Percentiles rank a stretch among this genome's conserved stretches.
Conservation (phyloP, 805 yeast species). For the Saccharomycopsis sp. region DNA sequence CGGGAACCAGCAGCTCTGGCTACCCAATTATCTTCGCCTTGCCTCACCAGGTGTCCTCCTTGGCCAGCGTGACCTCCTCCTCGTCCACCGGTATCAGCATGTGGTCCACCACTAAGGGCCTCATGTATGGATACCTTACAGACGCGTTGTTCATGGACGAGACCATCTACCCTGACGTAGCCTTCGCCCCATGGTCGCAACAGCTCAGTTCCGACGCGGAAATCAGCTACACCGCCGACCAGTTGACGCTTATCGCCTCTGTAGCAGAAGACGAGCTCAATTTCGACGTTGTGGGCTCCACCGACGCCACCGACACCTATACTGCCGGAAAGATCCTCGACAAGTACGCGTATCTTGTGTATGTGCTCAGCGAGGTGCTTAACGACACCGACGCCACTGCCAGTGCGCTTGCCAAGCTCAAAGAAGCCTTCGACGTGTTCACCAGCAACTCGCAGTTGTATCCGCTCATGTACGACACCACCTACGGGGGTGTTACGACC, state of each 20-base stretch:
- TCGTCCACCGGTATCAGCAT: slow-evolving; percentile 32
- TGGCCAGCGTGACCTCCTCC: slow-evolving; percentile 30
- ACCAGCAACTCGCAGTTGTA: slow-evolving; percentile 33
- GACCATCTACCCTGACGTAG: slow-evolving; percentile 36
- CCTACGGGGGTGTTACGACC: slow-evolving; percentile 43
- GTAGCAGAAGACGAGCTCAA: slow-evolving; percentile 33
- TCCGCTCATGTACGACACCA: slow-evolving; percentile 47
- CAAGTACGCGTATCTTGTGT: slow-evolving; percentile 45
- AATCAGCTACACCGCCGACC: slow-evolving; percentile 27
- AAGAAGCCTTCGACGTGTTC: slow-evolving; percentile 36
- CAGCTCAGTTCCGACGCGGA: slow-evolving; percentile 27
- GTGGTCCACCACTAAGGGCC: slow-evolving; percentile 46
- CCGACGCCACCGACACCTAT: slow-evolving; percentile 44
- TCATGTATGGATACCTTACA: slow-evolving; percentile 40
- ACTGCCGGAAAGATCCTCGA: slow-evolving; percentile 43
- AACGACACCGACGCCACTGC: slow-evolving; percentile 32
- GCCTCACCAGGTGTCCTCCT: slow-evolving; percentile 55
- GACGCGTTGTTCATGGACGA: slow-evolving; percentile 36
- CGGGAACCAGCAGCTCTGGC: slow-evolving; percentile 42
- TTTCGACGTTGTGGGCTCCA: slow-evolving; percentile 39
- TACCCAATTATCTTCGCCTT: slow-evolving; percentile 50
- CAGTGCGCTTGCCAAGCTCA: slow-evolving; percentile 29
- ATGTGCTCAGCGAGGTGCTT: slow-evolving; percentile 40
- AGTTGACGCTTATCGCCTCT: slow-evolving; percentile 27
- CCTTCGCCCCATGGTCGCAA: slow-evolving; percentile 38